Base-by-base conservation (phyloP, 495 filamentous ascomycete species). In the Trypethelium eluteriae region DNA sequence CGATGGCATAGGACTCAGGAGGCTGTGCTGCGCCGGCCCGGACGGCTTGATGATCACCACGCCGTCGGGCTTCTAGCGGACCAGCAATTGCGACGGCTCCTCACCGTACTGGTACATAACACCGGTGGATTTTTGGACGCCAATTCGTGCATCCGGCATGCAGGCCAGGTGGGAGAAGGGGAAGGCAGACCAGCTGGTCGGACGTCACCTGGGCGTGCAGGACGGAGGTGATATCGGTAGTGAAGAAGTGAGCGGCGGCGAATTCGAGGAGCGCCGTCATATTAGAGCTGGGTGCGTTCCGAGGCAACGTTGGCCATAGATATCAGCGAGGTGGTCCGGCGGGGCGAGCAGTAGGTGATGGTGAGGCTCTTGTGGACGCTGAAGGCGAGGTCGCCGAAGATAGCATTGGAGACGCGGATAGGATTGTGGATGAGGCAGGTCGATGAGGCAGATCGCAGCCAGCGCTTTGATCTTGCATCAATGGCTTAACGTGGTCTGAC, bases 101-200 rank as follows among this genome's bases (percentile, higher is more conserved):
- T 59, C 53, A 18, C 53, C 53, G 14, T 59, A 59, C 53, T 59
- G 53, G 32, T 35, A 59, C 53, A 59, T 59, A 32, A 59, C 18
- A 6, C 25, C 53, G 3, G 36, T 6, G 25, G 53, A 35, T 32
- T 59, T 59, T 11, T 36, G 5, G 3, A 36, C 32, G 32, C 53
- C 53, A 7, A 59, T 3, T 9, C 7, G 11, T 7, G 53, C 25
- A 2, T 59, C 53, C 1, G 53, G 53, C 7, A 35, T 7, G 14
- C 53, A 59, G 6, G 36, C 25, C 53, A 9, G n/a, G 32, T 59
- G 32, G 7, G 7, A 35, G 7, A 59, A 32, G 36, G 34, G 34
- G 18, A 36, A 5, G 18, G 14, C n/a, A 14, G 36, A 32, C 7
- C 32, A 25, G n/a, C 18, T 59, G 53, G 5, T 59, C 53, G 7